Conservation (phyloP, 2,329 filamentous ascomycete genomes). For the Xylaria sp. region DNA sequence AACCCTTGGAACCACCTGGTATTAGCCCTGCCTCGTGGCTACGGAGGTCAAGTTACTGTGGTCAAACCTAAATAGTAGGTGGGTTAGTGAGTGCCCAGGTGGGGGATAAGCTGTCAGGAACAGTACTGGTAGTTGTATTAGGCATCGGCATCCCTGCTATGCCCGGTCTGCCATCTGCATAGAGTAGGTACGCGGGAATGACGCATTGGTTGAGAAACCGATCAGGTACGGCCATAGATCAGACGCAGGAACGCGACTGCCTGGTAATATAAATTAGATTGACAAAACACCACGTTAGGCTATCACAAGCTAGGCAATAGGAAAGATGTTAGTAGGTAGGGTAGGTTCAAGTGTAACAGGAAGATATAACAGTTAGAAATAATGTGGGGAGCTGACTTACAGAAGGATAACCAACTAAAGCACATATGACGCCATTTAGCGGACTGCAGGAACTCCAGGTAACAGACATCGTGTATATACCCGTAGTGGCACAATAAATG, state of each 20-base stretch:
- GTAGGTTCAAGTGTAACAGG: neutral
- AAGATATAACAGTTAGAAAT: neutral
- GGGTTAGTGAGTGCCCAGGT: neutral
- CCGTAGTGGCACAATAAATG: neutral
- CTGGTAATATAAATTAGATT: neutral
- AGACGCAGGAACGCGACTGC: neutral
- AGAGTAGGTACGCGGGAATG: neutral
- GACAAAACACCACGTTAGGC: neutral
- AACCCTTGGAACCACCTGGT: neutral
- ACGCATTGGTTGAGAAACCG: neutral
- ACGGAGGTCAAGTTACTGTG: too few relatives aligned
- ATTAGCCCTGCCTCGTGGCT: too few relatives aligned
- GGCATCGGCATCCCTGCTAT: neutral
- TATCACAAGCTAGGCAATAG: neutral
- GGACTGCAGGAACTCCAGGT: neutral
- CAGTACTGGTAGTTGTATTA: neutral
- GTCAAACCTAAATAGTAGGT: neutral
- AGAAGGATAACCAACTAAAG: neutral
- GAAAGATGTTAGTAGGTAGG: neutral
- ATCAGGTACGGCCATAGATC: neutral
- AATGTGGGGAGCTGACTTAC: neutral
- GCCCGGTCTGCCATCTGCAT: neutral
- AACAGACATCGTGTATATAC: neutral
- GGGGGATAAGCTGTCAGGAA: neutral
- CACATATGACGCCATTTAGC: slow-evolving; percentile 27